These are phyloP conservation scores for Euphorbia peplus DNA, from an alignment of 345 rosid species.

Conservation along the genomic window DNA sequence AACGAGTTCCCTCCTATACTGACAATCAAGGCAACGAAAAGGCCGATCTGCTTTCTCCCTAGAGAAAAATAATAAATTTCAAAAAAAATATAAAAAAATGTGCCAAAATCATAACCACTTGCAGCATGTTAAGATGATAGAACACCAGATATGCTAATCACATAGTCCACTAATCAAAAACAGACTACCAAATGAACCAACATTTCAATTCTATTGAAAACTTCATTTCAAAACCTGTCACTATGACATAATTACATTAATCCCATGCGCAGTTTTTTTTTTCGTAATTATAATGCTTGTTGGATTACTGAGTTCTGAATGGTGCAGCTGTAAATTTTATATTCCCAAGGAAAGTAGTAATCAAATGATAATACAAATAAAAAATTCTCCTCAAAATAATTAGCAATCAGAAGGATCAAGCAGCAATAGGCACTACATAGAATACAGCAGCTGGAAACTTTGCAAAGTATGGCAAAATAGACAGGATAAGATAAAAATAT, in stretches of 20 bases:
- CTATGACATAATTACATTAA: neutral
- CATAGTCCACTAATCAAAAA: neutral
- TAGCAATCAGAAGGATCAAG: neutral
- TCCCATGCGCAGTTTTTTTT: neutral
- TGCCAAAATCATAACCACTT: neutral
- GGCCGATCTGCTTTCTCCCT: constrained; percentile 93
- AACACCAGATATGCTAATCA: neutral
- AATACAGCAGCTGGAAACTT: neutral
- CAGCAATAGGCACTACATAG: neutral
- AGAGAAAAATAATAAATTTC: constrained; percentile 5
- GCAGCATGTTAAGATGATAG: neutral
- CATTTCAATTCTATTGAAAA: neutral
- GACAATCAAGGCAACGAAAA: constrained; percentile 84
- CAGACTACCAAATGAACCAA: neutral
- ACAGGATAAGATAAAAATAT: neutral
- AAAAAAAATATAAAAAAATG: neutral
- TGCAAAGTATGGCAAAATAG: constrained; percentile 1
- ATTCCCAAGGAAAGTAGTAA: neutral
- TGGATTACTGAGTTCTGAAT: neutral
- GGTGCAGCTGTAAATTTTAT: neutral
- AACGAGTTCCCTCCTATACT: constrained; percentile 88
- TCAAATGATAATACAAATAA: neutral
- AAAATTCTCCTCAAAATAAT: neutral
- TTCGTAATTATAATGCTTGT: neutral
- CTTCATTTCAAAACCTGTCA: neutral